Evolutionary conservation across 352 stramenopile species (phyloP), one percentile per base, ranked within the genome.

Genomic region (Globisporangium solare): DNA sequence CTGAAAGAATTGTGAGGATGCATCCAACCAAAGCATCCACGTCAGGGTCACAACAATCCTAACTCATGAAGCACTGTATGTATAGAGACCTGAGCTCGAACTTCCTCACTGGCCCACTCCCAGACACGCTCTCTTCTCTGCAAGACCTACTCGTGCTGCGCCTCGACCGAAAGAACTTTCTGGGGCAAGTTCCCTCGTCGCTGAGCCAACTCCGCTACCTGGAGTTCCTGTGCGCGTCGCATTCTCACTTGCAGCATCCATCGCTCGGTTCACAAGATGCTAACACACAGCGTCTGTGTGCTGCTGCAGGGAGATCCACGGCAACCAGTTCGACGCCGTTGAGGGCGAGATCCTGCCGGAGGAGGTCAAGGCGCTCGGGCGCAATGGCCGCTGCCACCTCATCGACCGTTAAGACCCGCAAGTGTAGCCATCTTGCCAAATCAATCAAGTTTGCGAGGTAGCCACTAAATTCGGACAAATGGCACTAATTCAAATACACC

Each of bases 21-120:
- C 18, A 13, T 54, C 39, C 41, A 7, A 2, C 4, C 20, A 4
- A 24, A 10, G 3, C 37, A 17, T 42, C 37, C 11, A 17, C 37
- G 2, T 17, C 37, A 42, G 14, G 3, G 11, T 12, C n/a, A n/a
- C n/a, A 42, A 11, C 37, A 7, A 5, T 27, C 37, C 37, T 42
- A 17, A n/a, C 4, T 52, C 13, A 17, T 32, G 24, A 5, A 52
- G 46, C 17, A 14, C 1, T 53, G 17, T 27, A 22, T n/a, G 6
- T 35, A 11, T 60, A 89, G 79, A 20, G 79, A 90, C 45, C 45
- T 90, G 43, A 88, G 79, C 63, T 84, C 65, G 17, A 90, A 90
- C 50, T 90, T 83, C 59, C 66, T 90, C 27, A 75, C 67, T 5
- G 70, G 77, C 0, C 32, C 67, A 5, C 63, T 88, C 14, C 79